Conservation (phyloP, 2,329 filamentous ascomycete genomes). For the Cytospora piceae region DNA sequence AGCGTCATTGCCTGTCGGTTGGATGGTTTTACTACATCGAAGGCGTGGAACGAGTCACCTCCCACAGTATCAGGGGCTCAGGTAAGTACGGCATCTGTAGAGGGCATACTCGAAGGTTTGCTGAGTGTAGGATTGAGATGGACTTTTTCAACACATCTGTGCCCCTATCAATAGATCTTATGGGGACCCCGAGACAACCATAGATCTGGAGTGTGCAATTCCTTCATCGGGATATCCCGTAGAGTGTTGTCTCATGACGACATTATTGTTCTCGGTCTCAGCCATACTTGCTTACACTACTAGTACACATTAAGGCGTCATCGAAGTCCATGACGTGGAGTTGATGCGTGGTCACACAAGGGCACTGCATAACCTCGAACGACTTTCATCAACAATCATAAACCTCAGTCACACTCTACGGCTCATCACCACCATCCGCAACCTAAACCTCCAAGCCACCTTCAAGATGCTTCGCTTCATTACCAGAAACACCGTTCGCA, state of each 20-base stretch:
- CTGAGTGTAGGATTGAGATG: too few species aligned
- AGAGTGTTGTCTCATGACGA: neutral
- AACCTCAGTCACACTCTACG: neutral
- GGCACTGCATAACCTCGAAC: neutral
- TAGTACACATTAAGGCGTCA: slow-evolving; percentile 1
- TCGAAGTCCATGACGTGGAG: slow-evolving; percentile 1
- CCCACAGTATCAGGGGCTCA: too few species aligned
- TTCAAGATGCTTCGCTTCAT: slow-evolving; percentile 1
- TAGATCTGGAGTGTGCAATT: neutral
- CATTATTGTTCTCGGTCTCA: neutral
- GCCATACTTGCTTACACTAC: neutral
- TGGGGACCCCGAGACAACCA: neutral
- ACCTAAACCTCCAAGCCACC: neutral
- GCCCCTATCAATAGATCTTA: neutral
- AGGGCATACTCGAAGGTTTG: too few species aligned
- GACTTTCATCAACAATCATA: neutral
- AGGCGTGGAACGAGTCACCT: too few species aligned
- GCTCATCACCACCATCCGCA: neutral
- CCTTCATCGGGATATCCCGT: neutral
- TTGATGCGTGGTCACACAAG: slow-evolving; percentile 2
- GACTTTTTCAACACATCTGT: too few species aligned
- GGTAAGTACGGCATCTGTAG: too few species aligned
- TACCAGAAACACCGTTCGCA: neutral
- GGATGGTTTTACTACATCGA: too few species aligned
- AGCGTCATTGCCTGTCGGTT: too few species aligned